Base-by-base conservation (phyloP, 192 early-diverging fungal species). In the Backusella liffmaniae region DNA sequence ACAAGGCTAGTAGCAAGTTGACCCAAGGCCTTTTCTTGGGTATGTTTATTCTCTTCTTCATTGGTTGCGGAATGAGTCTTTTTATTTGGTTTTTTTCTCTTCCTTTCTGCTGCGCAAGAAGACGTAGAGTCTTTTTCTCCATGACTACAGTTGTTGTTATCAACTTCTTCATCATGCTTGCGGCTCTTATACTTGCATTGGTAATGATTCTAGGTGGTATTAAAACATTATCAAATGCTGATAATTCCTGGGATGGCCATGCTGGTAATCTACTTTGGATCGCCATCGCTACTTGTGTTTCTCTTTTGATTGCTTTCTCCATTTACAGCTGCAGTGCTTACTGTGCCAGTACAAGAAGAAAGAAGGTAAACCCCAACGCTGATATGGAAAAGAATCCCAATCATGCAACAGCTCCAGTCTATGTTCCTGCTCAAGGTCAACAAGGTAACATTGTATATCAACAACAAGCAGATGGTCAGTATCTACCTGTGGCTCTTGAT, bases 231-330 rank as follows among this genome's bases (percentile, higher is more conserved):
- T 53, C 21, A 8, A 30, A 2, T 34, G 42, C 42, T 8, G 73
- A 74, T 70, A n/a, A 18, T 42, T 51, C 13, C 15, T 79, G 77
- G 77, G 56, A 29, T 4, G 73, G 35, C 5, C 35, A 69, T 15
- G 65, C 53, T 65, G 68, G 77, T 37, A 79, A 79, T 41, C 70
- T 53, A 4, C n/a, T 79, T 7, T 79, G 77, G 77, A 37, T 66
- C 1, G 35, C 39, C 10, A 74, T 79, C 23, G 77, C 67, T 62
- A 29, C 75, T 26, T 21, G 39, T 23, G 49, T 70, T 0, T 35
- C 75, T n/a, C 44, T 70, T 23, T 42, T 76, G 32, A 12, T 59
- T 10, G 16, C 67, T 1, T 53, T 76, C 26, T 26, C 51, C 5
- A 18, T 67, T 15, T 56, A 76, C 49, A 9, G 23, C 4, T 32